A percentile compares a stretch with the other conserved stretches of the same genome.
These are phyloP conservation scores for Alternaria ventricosa DNA, from an alignment of 2,329 filamentous ascomycete genomes.

Conservation along the genomic window DNA sequence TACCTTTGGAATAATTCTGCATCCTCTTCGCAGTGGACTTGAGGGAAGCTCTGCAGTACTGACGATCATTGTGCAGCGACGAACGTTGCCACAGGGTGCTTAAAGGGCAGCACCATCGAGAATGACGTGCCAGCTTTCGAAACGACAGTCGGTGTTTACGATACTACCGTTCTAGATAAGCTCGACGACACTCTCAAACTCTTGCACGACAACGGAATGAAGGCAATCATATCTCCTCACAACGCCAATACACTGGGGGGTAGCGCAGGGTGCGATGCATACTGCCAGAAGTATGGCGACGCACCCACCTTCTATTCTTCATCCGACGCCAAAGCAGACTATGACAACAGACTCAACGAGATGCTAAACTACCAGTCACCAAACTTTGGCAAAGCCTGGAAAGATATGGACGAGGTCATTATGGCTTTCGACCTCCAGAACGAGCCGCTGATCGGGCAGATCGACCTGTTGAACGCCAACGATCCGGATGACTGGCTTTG, in stretches of 20 bases:
- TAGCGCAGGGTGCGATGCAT: neutral
- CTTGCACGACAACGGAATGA: neutral
- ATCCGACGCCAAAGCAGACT: conserved; percentile 1
- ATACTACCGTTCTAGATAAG: neutral
- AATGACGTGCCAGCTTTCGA: neutral
- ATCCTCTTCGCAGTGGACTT: neutral
- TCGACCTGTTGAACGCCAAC: neutral
- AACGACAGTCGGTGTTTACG: neutral
- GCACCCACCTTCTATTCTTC: neutral
- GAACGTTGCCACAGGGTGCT: neutral
- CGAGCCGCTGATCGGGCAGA: neutral
- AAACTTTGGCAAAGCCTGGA: neutral
- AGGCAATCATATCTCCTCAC: neutral
- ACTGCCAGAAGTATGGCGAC: neutral
- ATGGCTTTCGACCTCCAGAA: neutral
- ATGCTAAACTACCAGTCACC: neutral
- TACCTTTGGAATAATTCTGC: too few relatives aligned
- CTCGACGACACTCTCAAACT: neutral
- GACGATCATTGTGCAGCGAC: neutral
- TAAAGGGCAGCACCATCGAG: neutral
- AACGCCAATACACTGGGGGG: neutral
- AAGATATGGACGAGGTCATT: neutral
- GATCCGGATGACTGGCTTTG: neutral
- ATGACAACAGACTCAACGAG: neutral
- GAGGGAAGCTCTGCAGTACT: neutral